Evolutionary conservation across 352 stramenopile genomes (phyloP), one percentile per base, ranked within the genome.

Genomic region (Pythium graminicola): DNA sequence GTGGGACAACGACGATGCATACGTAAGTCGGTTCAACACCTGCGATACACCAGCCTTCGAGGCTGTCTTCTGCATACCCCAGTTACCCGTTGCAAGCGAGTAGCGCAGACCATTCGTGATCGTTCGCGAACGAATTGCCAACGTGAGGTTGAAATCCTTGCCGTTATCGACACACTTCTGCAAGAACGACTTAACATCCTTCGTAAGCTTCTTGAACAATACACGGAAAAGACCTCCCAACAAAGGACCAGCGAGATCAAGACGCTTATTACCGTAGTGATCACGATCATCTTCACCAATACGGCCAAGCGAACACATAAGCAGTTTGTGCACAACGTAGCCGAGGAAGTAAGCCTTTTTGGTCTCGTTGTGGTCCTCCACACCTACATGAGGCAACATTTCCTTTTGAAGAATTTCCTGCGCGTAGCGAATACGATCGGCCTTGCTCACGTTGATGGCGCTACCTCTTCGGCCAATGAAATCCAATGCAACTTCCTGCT

Each of bases 181-280:
- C 44, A 96, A 60, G 60, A 95, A 95, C 39, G 84, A 89, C 64
- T 97, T 95, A 17, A 99, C 93, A 62, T 99, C 96, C 75, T 98
- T 99, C 5, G 93, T 99, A 36, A 99, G 77, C 66, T 99, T 99
- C 64, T 97, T 90, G 70, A 99, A 99, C 22, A 99, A 73, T 39
- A 98, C 83, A 51, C 96, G 89, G 76, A 99, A 99, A 35, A 99
- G 76, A 28, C 95, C 93, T 24, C 89, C 96, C 4, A 99, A 76
- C 50, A 99, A 69, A 9, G 96, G 95, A 57, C 97, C 97, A 19
- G 97, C 97, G 48, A 99, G 78, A 89, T 99, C 97, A 28, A 99
- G 67, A 31, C 97, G 87, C 67, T 99, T 99, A 82, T 99, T 99
- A 46, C 95, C 96, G 75, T 99, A 99, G 70, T 99, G 96, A 82